phyloP scores from a whole-genome alignment of 2,329 filamentous ascomycete species.

The Clathrospora elynae region DNA sequence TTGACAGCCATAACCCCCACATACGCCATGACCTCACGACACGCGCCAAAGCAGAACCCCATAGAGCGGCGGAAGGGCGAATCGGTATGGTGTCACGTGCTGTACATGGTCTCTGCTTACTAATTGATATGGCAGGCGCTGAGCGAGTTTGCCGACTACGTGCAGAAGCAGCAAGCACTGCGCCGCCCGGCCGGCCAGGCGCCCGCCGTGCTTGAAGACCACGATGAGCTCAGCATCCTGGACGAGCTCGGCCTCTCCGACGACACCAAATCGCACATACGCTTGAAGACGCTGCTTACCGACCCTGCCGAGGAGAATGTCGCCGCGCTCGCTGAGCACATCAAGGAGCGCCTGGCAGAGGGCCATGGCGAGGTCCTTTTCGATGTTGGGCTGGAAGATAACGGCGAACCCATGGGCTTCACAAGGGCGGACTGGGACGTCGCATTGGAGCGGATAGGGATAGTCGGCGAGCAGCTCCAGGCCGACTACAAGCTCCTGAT shows the following conservation, averaged over 20 bases:
- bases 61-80: constrained; percentile 88
- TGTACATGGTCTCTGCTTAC: constrained; percentile 3
- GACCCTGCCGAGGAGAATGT: constrained; percentile 61
- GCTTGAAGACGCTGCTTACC: constrained; percentile 77
- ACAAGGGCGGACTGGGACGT: constrained; percentile 74
- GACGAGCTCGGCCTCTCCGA: constrained; percentile 78
- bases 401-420: constrained; percentile 81
- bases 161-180: constrained; percentile 86
- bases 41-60: constrained; percentile 63
- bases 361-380: constrained; percentile 89
- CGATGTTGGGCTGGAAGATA: constrained; percentile 89
- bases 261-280: constrained; percentile 63
- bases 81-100: constrained; percentile 62
- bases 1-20: constrained; percentile 24
- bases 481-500: constrained; percentile 82
- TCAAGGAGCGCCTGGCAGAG: constrained; percentile 71
- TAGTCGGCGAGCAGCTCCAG: constrained; percentile 66
- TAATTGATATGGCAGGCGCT: constrained; percentile 64
- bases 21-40: constrained; percentile 42
- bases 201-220: constrained; percentile 61
- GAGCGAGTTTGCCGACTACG: constrained; percentile 96
- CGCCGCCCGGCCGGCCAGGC: constrained; percentile 55
- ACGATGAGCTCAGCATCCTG: constrained; percentile 88
- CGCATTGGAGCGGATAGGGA: constrained; percentile 69
- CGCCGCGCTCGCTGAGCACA: constrained; percentile 65